Evolutionary conservation across 179 eudicot species (phyloP), one percentile per base, ranked within the genome.

Genomic region (Heliamphora pulchella): DNA sequence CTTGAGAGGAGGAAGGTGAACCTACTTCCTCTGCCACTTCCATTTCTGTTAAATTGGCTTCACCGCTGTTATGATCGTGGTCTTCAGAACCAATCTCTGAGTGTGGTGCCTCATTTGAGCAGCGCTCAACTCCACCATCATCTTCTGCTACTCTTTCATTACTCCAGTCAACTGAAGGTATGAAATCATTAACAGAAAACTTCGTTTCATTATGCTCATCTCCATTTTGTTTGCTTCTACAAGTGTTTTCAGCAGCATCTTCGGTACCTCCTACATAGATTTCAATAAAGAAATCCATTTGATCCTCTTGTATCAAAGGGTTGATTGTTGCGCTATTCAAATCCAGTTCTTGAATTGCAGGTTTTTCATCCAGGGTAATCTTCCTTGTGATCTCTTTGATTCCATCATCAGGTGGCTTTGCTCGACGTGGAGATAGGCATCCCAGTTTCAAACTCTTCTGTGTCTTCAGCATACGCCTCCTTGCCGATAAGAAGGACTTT

Each of bases 401-500:
- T 44, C 67, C 73, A 70, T 64, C 73, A 79, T 62, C 70, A 5
- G 79, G 71, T 55, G 80, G 80, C 83, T 82, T 82, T 2, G 76
- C 59, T 75, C 79, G 84, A n/a, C 86, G 81, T 44, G 93, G 87
- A 43, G 89, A 80, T 9, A 79, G 47, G 74, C 83, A 82, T 63
- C 86, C 90, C 15, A 85, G 79, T 71, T 79, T 90, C 31, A 81
- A 51, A 70, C 68, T 80, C 86, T 88, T 92, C 69, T 87, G 92
- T 18, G 86, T 71, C 87, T 89, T 91, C 78, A 90, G 47, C 81
- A 79, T 15, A 76, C 75, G 85, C 80, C 94, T 86, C 83, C 83
- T 91, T 75, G 90, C 81, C 57, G 86, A 77, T 89, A 94, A 78
- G 88, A 94, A 94, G 58, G 74, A 41, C 87, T 88, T 93, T 68